Base-by-base conservation (phyloP, 2,329 filamentous ascomycete species). In the Fusarium longipes region DNA sequence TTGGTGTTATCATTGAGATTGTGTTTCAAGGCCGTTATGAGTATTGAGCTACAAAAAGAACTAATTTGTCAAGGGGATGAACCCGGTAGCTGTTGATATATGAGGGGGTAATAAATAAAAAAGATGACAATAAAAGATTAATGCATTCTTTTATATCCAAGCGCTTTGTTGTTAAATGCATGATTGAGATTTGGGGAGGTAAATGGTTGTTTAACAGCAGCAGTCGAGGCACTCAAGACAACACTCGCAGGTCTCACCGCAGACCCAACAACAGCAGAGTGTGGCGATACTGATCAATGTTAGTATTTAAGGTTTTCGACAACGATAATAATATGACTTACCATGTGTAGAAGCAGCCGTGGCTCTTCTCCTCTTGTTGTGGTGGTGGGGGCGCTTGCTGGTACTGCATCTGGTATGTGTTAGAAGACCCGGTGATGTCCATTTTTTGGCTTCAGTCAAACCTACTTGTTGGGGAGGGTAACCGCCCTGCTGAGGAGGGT, bases 201-300 rank as follows among this genome's bases (percentile, higher is more conserved):
- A 22, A n/a, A 38, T 15, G 27, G 30, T 14, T 18, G 42, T 62
- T 74, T 76, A 77, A 72, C 70, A 80, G 72, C 79, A 81, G 71
- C 78, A 80, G 57, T 77, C 76, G 25, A 80, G 57, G 64, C 78
- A 80, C 44, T 81, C 80, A 29, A 81, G 68, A 64, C 79, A 82
- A 71, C 80, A 82, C 60, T 80, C 79, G 73, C 79, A 81, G 5
- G 79, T 77, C 67, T 82, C 79, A 5, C 79, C 80, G 62, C 80
- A 82, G 47, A 82, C 72, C 78, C 79, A 82, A 62, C 80, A 82
- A 72, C 80, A 82, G 74, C 80, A 82, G 59, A 82, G 66, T 22
- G 80, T 76, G 48, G 80, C 80, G 25, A 82, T 58, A 66, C 79
- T 81, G 42, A 4, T 6, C 1, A 1, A 1, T 1, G 10, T 67